Conservation (phyloP, 2,329 filamentous ascomycete genomes). For the Trichoderma gracile region DNA sequence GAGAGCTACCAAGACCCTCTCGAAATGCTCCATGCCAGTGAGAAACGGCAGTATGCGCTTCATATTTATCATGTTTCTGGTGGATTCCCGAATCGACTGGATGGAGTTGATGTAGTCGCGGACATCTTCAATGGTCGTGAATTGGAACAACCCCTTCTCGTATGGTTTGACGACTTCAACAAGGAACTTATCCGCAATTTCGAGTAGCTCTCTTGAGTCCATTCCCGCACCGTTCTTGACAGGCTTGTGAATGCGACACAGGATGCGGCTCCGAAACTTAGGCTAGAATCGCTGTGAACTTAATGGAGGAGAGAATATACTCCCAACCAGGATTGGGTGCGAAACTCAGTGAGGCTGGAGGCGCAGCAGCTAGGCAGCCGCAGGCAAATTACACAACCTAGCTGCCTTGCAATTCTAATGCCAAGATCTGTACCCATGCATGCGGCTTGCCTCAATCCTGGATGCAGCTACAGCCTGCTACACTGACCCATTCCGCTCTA, state of each 20-base stretch:
- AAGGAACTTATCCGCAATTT: not conserved
- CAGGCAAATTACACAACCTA: no score
- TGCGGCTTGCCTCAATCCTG: no score
- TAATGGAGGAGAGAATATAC: not conserved
- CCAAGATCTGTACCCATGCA: no score
- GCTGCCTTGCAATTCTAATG: no score
- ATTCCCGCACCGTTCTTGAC: not conserved
- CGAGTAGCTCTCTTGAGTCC: not conserved
- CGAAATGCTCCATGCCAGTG: slow-evolving; percentile 3
- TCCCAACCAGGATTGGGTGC: not conserved
- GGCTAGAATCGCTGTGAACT: not conserved
- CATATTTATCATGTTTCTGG: slow-evolving; percentile 7
- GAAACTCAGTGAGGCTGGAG: not conserved
- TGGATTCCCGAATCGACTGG: not conserved
- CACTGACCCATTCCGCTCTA: no score
- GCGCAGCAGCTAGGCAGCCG: slow-evolving; percentile 5
- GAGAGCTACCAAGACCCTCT: not conserved
- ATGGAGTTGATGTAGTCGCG: not conserved
- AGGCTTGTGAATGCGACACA: not conserved
- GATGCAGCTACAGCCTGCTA: no score
- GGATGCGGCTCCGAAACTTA: not conserved
- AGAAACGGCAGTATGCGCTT: not conserved
- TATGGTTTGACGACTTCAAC: not conserved
- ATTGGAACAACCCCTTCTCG: not conserved
- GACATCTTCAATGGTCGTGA: not conserved